phyloP scores from a whole-genome alignment of 73 alveolate species.

The Tetrahymena thermophila region DNA sequence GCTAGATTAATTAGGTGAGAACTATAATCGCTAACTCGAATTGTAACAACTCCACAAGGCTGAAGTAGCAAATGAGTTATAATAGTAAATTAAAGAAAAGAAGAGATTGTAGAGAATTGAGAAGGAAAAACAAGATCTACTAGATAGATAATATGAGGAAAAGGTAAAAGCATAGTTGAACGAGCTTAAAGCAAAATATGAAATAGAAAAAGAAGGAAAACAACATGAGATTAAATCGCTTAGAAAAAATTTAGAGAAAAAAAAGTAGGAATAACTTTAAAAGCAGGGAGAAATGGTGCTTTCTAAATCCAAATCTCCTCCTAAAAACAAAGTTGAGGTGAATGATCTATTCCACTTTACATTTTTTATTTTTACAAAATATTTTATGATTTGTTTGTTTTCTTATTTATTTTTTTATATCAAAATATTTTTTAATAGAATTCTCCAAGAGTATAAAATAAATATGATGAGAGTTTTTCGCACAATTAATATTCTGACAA shows the following conservation, averaged over 20 bases:
- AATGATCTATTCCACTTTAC: background rate
- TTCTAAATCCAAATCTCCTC: background rate
- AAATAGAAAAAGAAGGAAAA: background rate
- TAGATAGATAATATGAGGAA: background rate
- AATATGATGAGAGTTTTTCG: background rate
- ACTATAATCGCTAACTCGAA: background rate
- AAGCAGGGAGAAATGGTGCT: background rate
- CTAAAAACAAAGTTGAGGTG: background rate
- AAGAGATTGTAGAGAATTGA: background rate
- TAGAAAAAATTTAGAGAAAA: background rate
- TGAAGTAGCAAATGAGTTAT: background rate
- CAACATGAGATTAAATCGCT: background rate
- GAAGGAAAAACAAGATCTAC: background rate
- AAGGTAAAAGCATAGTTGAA: background rate
- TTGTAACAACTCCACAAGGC: background rate
- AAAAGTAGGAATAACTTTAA: background rate
- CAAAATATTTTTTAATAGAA: background rate
- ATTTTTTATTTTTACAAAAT: background rate
- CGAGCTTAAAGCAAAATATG: background rate
- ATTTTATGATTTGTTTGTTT: too few species aligned
- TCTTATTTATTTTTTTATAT: background rate
- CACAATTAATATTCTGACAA: background rate
- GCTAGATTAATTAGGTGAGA: background rate
- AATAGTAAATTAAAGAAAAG: background rate
- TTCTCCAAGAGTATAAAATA: background rate